Percentiles rank a stretch among this genome's conserved stretches.
Conservation (phyloP, 2,329 filamentous ascomycete genomes). For the Xylaria sp. region DNA sequence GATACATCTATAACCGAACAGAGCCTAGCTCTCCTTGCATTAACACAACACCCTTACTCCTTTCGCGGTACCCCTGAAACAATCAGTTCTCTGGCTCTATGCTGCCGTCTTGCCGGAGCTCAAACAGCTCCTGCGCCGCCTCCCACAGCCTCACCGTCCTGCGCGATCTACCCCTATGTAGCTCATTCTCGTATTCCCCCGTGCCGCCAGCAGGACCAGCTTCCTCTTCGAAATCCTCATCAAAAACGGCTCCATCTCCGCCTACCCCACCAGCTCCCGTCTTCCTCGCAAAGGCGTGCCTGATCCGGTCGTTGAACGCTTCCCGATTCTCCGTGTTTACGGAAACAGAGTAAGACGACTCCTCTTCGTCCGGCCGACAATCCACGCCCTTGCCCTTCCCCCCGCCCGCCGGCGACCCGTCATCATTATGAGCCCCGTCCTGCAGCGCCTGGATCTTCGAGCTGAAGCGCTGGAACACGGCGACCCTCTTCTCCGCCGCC, state of each 20-base stretch:
- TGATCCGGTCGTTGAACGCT: slow-evolving; percentile 32
- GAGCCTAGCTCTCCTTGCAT: background rate
- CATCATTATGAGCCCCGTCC: slow-evolving; percentile 9
- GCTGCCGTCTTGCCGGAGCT: background rate
- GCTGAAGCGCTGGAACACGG: slow-evolving; percentile 60
- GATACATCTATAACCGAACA: background rate
- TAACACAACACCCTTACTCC: background rate
- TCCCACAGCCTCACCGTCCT: slow-evolving; percentile 18
- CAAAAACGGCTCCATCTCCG: slow-evolving; percentile 18
- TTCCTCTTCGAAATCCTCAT: background rate
- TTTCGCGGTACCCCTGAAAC: background rate
- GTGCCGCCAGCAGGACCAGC: background rate
- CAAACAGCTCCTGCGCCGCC: slow-evolving; percentile 8
- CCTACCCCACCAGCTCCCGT: background rate
- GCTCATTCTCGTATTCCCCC: background rate
- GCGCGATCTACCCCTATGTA: background rate
- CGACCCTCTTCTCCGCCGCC: slow-evolving; percentile 64
- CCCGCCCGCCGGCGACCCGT: background rate
- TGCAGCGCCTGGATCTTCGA: slow-evolving; percentile 33
- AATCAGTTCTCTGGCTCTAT: background rate
- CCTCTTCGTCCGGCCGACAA: background rate
- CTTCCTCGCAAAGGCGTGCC: slow-evolving; percentile 24
- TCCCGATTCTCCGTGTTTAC: slow-evolving; percentile 35
- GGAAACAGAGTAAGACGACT: slow-evolving; percentile 32
- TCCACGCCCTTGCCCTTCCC: background rate